Percentiles rank a stretch among this genome's conserved stretches.
These are phyloP conservation scores for Linum usitatissimum DNA, from an alignment of 345 rosid genomes.

Conservation along the genomic window DNA sequence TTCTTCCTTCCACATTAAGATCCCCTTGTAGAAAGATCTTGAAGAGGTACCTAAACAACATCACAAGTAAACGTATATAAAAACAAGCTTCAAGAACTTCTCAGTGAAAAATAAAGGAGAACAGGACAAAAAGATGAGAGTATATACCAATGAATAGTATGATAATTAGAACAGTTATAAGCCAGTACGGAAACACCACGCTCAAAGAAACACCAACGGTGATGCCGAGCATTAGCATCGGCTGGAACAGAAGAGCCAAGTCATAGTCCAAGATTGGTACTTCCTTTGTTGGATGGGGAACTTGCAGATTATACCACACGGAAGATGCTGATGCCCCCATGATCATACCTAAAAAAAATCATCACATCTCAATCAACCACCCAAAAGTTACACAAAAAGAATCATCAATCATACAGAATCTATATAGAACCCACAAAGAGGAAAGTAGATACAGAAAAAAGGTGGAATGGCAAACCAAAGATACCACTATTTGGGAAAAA, in stretches of 20 bases:
- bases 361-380: not conserved
- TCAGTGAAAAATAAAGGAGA: not conserved
- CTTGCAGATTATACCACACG: not conserved
- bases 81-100: not conserved
- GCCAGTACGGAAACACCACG: not conserved
- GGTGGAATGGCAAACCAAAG: too few species aligned
- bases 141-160: not conserved
- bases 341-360: not conserved
- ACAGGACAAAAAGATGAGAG: not conserved
- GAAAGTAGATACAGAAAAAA: not conserved
- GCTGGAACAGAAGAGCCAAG: not conserved
- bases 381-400: not conserved
- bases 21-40: constrained; percentile 44
- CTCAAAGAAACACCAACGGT: not conserved
- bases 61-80: not conserved
- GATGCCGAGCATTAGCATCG: not conserved
- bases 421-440: not conserved
- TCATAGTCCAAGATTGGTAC: not conserved
- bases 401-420: not conserved
- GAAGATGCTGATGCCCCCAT: not conserved
- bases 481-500: too few species aligned
- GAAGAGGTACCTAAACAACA: not conserved
- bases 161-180: not conserved
- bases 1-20: constrained; percentile 91
- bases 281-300: not conserved